These are phyloP conservation scores for Ilyonectria mors-panacis DNA, from an alignment of 2,329 filamentous ascomycete genomes.

Conservation along the genomic window DNA sequence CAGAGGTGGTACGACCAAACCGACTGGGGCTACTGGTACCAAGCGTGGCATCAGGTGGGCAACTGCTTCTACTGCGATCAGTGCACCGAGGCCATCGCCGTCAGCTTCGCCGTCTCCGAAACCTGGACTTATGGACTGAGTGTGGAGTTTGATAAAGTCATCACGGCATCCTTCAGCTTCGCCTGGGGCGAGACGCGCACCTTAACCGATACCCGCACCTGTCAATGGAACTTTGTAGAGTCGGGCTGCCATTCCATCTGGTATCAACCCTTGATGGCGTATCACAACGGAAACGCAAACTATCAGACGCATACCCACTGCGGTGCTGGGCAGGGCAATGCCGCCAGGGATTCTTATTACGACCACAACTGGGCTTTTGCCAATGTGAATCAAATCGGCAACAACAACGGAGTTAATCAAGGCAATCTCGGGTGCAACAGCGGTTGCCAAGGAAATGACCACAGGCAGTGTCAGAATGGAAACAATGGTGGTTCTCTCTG, in stretches of 20 bases:
- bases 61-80: slow-evolving; percentile 12
- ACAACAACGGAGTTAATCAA: slow-evolving; percentile 12
- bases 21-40: slow-evolving; percentile 16
- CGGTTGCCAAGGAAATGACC: slow-evolving; percentile 13
- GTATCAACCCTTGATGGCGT: slow-evolving; percentile 16
- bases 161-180: slow-evolving; percentile 7
- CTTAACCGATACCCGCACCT: slow-evolving; percentile 15
- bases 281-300: slow-evolving; percentile 18
- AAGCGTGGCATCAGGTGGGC: slow-evolving; percentile 11
- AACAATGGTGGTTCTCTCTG: slow-evolving; percentile 19
- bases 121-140: slow-evolving; percentile 12
- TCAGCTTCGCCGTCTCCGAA: slow-evolving; percentile 10
- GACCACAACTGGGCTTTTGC: slow-evolving; percentile 14
- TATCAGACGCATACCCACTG: slow-evolving; percentile 15
- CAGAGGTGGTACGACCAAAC: slow-evolving; percentile 16
- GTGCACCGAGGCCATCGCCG: slow-evolving; percentile 7
- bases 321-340: slow-evolving; percentile 9
- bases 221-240: slow-evolving; percentile 15
- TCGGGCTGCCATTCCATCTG: slow-evolving; percentile 12
- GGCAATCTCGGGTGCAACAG: slow-evolving; percentile 15
- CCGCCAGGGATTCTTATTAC: slow-evolving; percentile 11
- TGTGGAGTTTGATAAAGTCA: slow-evolving; percentile 3
- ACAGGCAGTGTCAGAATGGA: slow-evolving; percentile 12
- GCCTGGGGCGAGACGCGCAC: slow-evolving; percentile 5
- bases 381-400: slow-evolving; percentile 16